These are phyloP conservation scores for Solanum pinnatisectum DNA, from an alignment of 257 asterid genomes.

Conservation along the genomic window DNA sequence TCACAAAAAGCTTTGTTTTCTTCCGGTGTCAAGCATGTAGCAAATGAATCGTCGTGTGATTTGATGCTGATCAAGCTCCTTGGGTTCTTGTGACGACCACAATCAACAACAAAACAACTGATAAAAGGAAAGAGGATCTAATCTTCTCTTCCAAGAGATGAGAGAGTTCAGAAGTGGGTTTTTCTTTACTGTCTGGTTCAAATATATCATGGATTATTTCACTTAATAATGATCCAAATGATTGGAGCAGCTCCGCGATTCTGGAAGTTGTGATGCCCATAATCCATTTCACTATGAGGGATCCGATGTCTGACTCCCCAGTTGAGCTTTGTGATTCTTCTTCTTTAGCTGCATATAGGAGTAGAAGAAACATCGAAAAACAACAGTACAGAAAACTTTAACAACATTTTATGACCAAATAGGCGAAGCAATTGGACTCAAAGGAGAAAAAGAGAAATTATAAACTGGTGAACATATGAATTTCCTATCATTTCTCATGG, in stretches of 20 bases:
- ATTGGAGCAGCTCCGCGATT: conserved; percentile 28
- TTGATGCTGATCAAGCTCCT: not conserved
- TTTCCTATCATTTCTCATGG: not conserved
- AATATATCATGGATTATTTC: conserved; percentile 34
- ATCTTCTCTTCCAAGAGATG: conserved; percentile 45
- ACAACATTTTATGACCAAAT: not conserved
- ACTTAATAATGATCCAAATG: conserved; percentile 16
- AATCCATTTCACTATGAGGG: conserved; percentile 34
- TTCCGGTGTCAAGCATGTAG: not conserved
- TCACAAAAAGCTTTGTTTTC: not conserved
- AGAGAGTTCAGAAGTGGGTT: conserved; percentile 31
- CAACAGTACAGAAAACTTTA: not conserved
- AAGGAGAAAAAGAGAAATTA: not conserved
- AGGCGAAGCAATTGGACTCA: not conserved
- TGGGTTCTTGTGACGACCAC: conserved; percentile 35
- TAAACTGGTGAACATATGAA: not conserved
- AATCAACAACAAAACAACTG: conserved; percentile 35
- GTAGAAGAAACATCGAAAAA: not conserved
- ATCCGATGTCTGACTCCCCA: conserved; percentile 12
- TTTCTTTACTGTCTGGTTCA: conserved; percentile 19
- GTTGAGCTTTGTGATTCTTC: conserved; percentile 1
- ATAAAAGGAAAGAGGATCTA: conserved; percentile 41
- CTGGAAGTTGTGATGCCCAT: conserved; percentile 24
- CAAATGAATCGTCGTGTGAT: not conserved
- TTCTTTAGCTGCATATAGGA: conserved; percentile 18